These are phyloP conservation scores for Symbiodinium pilosum DNA, from an alignment of 73 alveolate species.

Conservation along the genomic window DNA sequence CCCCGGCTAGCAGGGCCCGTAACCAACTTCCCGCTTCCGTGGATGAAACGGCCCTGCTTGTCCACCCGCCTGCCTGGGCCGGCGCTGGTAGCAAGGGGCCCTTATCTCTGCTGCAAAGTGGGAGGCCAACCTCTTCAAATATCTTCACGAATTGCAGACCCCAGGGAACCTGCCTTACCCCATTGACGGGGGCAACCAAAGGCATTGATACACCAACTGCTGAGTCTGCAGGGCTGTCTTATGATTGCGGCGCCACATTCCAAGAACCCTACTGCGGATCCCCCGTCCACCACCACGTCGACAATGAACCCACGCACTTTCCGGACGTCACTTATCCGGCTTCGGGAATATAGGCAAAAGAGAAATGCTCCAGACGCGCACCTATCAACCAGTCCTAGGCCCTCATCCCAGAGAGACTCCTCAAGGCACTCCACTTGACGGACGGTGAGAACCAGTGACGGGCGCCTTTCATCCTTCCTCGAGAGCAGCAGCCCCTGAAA, in stretches of 20 bases:
- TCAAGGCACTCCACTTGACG: neutral
- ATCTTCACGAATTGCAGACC: neutral
- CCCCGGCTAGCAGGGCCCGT: neutral
- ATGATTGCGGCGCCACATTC: slow-evolving; percentile 1
- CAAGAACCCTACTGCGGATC: neutral
- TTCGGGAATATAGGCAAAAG: neutral
- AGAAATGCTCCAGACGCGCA: neutral
- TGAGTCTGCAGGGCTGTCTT: neutral
- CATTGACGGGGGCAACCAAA: slow-evolving; percentile 1
- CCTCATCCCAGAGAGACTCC: neutral
- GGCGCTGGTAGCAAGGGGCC: slow-evolving; percentile 23
- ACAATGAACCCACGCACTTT: neutral
- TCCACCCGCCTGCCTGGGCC: neutral
- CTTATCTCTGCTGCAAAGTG: neutral
- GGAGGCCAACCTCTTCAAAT: neutral
- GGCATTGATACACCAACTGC: neutral
- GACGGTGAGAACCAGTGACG: neutral
- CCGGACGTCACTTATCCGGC: slow-evolving; percentile 2
- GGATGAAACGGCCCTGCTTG: neutral
- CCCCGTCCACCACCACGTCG: neutral
- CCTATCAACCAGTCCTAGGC: neutral
- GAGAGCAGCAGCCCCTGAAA: neutral
- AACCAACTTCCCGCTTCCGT: neutral
- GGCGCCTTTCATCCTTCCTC: neutral
- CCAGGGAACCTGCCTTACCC: neutral